Conservation (phyloP, 2,329 filamentous ascomycete genomes). For the Lachnellula arida region DNA sequence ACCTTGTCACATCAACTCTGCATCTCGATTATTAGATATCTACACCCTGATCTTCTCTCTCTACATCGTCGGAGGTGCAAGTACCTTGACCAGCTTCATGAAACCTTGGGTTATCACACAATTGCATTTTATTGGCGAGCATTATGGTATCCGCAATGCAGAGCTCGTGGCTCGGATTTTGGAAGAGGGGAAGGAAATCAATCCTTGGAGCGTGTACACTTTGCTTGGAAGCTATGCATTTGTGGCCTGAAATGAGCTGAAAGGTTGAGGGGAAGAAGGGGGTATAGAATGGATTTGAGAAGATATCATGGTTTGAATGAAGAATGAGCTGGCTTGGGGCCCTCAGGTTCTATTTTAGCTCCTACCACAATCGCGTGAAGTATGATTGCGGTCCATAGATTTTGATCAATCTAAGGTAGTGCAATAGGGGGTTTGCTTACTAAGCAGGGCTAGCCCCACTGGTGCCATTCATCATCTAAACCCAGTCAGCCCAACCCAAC, state of each 20-base stretch:
- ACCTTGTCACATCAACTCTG: neutral
- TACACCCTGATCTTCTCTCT: neutral
- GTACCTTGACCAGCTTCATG: neutral
- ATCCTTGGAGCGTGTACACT: constrained; percentile 10
- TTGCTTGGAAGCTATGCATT: constrained; percentile 18
- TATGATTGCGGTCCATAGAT: no score
- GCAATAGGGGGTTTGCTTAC: neutral
- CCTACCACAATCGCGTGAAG: no score
- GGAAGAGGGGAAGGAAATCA: neutral
- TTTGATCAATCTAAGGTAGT: no score
- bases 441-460: neutral
- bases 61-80: neutral
- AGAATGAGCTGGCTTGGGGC: no score
- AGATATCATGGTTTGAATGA: no score
- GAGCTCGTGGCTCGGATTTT: constrained; percentile 2
- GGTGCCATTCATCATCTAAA: neutral
- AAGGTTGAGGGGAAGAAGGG: no score
- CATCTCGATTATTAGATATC: neutral
- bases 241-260: constrained; percentile 2
- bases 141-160: neutral
- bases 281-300: no score
- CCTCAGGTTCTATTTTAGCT: no score
- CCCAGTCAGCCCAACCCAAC: no score
- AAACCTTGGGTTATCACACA: neutral
- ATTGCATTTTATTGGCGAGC: neutral